Base-by-base conservation (phyloP, 176 grass and related monocot species). In the Aegilops longissima region DNA sequence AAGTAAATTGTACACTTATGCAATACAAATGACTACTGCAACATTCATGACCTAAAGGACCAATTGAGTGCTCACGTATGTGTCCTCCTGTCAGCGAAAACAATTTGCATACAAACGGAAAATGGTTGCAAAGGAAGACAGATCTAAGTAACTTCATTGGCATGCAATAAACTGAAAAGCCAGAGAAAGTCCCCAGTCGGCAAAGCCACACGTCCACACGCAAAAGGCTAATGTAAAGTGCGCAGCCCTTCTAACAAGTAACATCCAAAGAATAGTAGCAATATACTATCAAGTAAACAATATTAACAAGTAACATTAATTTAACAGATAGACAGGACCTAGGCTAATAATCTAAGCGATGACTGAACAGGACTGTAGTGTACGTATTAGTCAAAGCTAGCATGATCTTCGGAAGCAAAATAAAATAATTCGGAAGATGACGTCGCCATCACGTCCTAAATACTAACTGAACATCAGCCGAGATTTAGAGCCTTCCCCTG, bases 211-310 rank as follows among this genome's bases (percentile, higher is more conserved):
- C 38, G 30, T 62, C 12, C 65, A 83, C 11, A 71, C 30, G 30
- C 70, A 84, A 75, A 18, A 80, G 29, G 14, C 58, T 20, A 36
- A 49, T 9, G 21, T 81, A 90, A 87, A 80, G 85, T 68, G 66
- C 70, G 13, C 70, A n/a, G 1, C 42, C 66, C 66, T 66, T 79
- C 35, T 61, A 84, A 61, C 47, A 84, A 61, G 85, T 59, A 67
- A 84, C 76, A 68, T 84, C 44, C 56, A 83, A 82, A 58, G 33
- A 79, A 77, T 74, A 74, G 33, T 29, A 83, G 68, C 83, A 87
- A 86, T 49, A 58, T 12, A 18, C 51, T 54, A 40, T 10, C 35
- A 61, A 61, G 33, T 79, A 91, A 80, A 68, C 44, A 87, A 68
- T 76, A 45, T 12, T 74, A 8, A 16, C 67, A 87, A 54, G 51